Evolutionary conservation across 83 land plant genomes (phyloP).

Genomic region (Thuja plicata): DNA sequence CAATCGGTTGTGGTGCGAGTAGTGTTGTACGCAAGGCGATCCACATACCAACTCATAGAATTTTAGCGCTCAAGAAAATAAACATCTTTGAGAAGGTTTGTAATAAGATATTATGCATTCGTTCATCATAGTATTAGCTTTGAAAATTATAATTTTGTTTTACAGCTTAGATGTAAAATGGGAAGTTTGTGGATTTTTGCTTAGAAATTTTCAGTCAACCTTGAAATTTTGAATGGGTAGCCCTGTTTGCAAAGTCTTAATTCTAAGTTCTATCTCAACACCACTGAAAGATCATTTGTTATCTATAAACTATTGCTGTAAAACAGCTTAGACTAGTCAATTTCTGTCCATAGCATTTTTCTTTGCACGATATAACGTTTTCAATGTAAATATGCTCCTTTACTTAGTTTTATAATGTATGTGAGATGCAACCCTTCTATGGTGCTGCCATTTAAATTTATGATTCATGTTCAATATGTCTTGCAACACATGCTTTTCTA

Average conservation of each 20-base stretch:
- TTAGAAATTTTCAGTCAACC: background rate
- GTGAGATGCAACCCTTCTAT: background rate
- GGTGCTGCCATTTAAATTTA: background rate
- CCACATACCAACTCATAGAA: conserved; percentile 85
- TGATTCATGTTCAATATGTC: background rate
- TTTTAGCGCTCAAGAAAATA: conserved; percentile 91
- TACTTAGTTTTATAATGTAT: background rate
- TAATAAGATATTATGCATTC: background rate
- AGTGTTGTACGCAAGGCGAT: conserved; percentile 96
- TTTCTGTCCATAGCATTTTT: background rate
- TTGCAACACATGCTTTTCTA: background rate
- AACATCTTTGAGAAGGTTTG: conserved; percentile 94
- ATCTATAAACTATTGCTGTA: background rate
- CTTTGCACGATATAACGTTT: background rate
- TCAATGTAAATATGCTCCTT: background rate
- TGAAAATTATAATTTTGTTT: background rate
- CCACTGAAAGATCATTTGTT: background rate
- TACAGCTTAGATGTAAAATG: background rate
- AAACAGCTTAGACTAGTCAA: background rate
- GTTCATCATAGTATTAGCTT: background rate
- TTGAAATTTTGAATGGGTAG: background rate
- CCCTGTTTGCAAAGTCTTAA: background rate
- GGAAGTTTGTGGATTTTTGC: background rate
- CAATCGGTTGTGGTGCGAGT: conserved; percentile 97
- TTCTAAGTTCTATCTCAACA: background rate